These are phyloP conservation scores for Leishmania amazonensis DNA, from an alignment of 208 protist genomes.

Conservation along the genomic window DNA sequence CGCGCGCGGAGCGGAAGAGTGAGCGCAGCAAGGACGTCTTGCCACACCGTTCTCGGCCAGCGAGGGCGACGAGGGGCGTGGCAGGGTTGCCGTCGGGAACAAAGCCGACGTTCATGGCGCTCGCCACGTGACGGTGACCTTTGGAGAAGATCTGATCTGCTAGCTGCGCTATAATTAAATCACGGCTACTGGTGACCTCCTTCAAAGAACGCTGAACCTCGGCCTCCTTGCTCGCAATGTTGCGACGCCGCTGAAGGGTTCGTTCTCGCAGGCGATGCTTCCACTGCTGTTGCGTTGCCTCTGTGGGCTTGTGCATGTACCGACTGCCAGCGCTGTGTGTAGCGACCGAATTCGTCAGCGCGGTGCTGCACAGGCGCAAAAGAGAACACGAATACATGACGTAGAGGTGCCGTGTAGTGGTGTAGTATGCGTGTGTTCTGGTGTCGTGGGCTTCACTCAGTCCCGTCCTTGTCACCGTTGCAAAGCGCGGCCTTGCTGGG, in stretches of 20 bases:
- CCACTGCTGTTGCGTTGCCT: slow-evolving; percentile 27
- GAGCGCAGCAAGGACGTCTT: slow-evolving; percentile 84
- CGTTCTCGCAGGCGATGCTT: slow-evolving; percentile 53
- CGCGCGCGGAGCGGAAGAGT: slow-evolving; percentile 69
- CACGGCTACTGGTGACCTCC: slow-evolving; percentile 55
- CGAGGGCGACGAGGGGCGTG: slow-evolving; percentile 77
- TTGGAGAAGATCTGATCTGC: slow-evolving; percentile 86
- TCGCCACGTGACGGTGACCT: slow-evolving; percentile 70
- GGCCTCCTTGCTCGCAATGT: slow-evolving; percentile 54
- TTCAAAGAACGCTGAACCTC: slow-evolving; percentile 43
- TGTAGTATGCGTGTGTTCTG: background rate
- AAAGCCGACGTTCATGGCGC: slow-evolving; percentile 81
- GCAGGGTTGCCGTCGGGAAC: slow-evolving; percentile 87
- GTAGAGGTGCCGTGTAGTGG: background rate
- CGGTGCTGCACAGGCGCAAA: slow-evolving; percentile 5
- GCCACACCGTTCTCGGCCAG: slow-evolving; percentile 63
- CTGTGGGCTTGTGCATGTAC: slow-evolving; percentile 46
- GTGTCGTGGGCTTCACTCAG: background rate
- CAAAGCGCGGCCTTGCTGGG: background rate
- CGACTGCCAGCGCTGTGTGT: slow-evolving; percentile 56
- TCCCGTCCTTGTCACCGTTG: background rate
- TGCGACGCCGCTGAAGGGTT: slow-evolving; percentile 32
- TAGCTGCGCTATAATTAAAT: slow-evolving; percentile 75
- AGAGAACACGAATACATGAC: slow-evolving; percentile 15
- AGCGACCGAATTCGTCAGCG: slow-evolving; percentile 50